Base-by-base conservation (phyloP, 371 early-diverging fungal species). In the Nematocida sp. region DNA sequence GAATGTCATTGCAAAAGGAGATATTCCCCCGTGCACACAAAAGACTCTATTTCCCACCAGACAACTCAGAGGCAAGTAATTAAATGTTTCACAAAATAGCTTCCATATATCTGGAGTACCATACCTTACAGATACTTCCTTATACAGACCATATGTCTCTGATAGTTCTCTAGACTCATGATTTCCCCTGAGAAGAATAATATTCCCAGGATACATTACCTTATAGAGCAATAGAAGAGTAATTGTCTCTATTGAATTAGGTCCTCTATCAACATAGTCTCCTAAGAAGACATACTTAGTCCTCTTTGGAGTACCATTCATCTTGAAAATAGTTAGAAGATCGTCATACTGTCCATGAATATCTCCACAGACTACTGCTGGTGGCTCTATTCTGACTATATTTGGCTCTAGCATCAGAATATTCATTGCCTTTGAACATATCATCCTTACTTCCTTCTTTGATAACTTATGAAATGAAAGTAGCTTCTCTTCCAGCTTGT, bases 321-420 rank as follows among this genome's bases (percentile, higher is more conserved):
- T 91, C 79, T 94, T 91, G 81, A 98, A 92, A 23, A 98, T 85
- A 79, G 92, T 94, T 89, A 95, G 89, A 78, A 98, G 85, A 84
- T 98, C 98, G 78, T 87, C 92, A 83, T 88, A 96, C 82, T 98
- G 98, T 7, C 98, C 98, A 81, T 98, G 98, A 35, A 98, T 89
- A 84, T 98, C 98, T 40, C 98, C 98, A 79, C 94, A 93, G 87
- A 80, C 77, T 37, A 53, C 38, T 21, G 75, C 74, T 5, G 79
- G 82, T 1, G 76, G 47, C 2, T 47, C 53, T 23, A 79, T 77
- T 34, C 64, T 29, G 37, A 67, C 62, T 7, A 83, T 67, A 38
- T 81, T 81, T 43, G 77, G 78, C 77, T 83, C 83, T 35, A 52
- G 35, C 19, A 78, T 65, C 1, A 80, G 60, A 52, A 83, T 75